Evolutionary conservation across 495 filamentous ascomycete species (phyloP).

Genomic region (Coniosporium apollinis): DNA sequence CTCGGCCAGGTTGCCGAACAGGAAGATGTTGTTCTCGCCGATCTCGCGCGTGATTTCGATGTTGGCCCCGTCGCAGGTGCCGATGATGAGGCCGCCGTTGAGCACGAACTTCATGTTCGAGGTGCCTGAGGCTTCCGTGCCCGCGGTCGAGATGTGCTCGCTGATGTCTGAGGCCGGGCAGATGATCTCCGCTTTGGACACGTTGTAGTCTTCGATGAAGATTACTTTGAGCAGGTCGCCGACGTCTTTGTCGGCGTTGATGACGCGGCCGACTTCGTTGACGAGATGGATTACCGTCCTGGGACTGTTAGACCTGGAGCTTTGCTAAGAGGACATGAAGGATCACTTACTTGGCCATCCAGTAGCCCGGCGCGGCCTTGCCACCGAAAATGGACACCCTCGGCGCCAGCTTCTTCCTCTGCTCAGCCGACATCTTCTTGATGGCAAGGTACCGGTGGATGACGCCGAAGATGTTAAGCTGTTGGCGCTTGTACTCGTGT

Average conservation of each 20-base stretch:
- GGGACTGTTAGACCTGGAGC: too few relatives aligned
- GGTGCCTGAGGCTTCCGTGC: slow-evolving; percentile 59
- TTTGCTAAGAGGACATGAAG: too few relatives aligned
- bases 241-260: slow-evolving; percentile 83
- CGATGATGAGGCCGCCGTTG: slow-evolving; percentile 92
- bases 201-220: slow-evolving; percentile 96
- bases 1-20: slow-evolving; percentile 92
- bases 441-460: slow-evolving; percentile 87
- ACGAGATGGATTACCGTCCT: slow-evolving; percentile 93
- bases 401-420: slow-evolving; percentile 77
- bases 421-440: slow-evolving; percentile 67
- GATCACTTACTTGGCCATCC: slow-evolving; percentile 99
- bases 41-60: slow-evolving; percentile 98
- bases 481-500: slow-evolving; percentile 98
- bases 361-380: slow-evolving; percentile 95
- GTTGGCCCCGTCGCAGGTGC: slow-evolving; percentile 94
- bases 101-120: slow-evolving; percentile 98
- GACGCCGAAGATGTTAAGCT: slow-evolving; percentile 96
- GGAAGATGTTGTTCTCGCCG: slow-evolving; percentile 91
- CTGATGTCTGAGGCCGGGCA: slow-evolving; percentile 87
- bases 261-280: slow-evolving; percentile 77
- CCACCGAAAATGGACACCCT: slow-evolving; percentile 94
- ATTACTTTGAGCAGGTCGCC: slow-evolving; percentile 92
- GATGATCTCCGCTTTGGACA: slow-evolving; percentile 97
- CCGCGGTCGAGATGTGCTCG: slow-evolving; percentile 96